A percentile compares a stretch with the other conserved stretches of the same genome.
Conservation (phyloP, 371 early-diverging fungal species). For the Nematocida sp. region DNA sequence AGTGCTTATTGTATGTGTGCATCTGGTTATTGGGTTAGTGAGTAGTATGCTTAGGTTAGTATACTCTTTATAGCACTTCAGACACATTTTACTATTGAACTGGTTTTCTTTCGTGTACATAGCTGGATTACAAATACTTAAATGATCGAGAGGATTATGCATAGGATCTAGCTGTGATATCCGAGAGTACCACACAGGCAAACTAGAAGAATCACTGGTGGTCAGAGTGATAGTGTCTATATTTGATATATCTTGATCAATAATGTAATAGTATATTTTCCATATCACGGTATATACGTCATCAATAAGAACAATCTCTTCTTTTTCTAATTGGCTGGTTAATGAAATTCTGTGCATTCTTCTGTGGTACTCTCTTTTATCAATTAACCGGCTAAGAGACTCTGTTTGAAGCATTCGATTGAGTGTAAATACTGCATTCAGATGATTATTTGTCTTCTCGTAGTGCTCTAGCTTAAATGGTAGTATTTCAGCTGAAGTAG, state of each 20-base stretch:
- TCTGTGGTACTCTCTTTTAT: not conserved
- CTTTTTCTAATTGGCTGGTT: not conserved
- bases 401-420: conserved; percentile 9
- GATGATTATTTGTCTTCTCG: not conserved
- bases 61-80: no score
- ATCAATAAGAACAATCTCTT: not conserved
- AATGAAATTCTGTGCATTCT: not conserved
- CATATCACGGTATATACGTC: not conserved
- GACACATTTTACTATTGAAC: no score
- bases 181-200: no score
- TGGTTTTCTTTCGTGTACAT: no score
- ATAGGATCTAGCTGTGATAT: no score
- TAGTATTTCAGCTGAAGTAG: not conserved
- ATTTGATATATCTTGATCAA: not conserved
- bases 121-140: no score
- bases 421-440: not conserved
- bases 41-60: no score
- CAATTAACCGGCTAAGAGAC: not conserved
- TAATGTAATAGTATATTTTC: not conserved
- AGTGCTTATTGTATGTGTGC: no score
- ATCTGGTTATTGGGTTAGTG: no score
- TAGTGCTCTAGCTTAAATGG: conserved; percentile 24
- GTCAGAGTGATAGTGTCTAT: no score
- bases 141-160: no score
- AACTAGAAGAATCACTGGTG: no score